phyloP scores from a whole-genome alignment of 441 rosid species.

The Cnidoscolus chayamansa region DNA sequence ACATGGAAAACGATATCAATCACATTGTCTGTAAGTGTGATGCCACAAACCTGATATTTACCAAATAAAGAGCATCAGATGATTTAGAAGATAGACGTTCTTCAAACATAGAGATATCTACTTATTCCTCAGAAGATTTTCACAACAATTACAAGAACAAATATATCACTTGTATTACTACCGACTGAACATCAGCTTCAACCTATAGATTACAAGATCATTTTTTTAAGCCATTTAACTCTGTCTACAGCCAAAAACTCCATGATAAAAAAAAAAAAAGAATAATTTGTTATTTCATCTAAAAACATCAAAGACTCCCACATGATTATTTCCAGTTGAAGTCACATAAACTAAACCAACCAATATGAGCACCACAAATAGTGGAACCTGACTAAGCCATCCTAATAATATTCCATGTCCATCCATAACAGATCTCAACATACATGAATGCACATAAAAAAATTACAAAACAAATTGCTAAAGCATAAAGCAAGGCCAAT shows the following conservation, averaged over 20 bases:
- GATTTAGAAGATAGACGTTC: not conserved
- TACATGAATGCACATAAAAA: not conserved
- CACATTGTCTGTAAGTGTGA: conserved; percentile 55
- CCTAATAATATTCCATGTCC: not conserved
- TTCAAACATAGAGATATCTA: not conserved
- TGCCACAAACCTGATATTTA: conserved; percentile 56
- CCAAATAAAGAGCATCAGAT: not conserved
- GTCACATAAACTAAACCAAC: not conserved
- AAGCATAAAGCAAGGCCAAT: not conserved
- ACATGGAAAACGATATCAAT: conserved; percentile 65
- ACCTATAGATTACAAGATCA: not conserved
- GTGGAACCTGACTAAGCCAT: not conserved
- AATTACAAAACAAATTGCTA: not conserved
- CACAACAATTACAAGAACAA: not conserved
- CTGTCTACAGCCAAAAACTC: not conserved
- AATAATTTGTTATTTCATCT: not conserved
- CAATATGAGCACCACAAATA: not conserved
- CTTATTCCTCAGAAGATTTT: not conserved
- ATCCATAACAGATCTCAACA: not conserved
- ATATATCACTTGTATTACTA: not conserved
- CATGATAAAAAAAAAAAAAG: not conserved
- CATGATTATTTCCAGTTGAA: not conserved
- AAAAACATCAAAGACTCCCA: not conserved
- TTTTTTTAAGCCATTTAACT: not conserved
- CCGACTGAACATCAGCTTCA: not conserved